These are phyloP conservation scores for Cenchrus purpureus DNA, from an alignment of 176 grass and related monocot species.

Conservation along the genomic window DNA sequence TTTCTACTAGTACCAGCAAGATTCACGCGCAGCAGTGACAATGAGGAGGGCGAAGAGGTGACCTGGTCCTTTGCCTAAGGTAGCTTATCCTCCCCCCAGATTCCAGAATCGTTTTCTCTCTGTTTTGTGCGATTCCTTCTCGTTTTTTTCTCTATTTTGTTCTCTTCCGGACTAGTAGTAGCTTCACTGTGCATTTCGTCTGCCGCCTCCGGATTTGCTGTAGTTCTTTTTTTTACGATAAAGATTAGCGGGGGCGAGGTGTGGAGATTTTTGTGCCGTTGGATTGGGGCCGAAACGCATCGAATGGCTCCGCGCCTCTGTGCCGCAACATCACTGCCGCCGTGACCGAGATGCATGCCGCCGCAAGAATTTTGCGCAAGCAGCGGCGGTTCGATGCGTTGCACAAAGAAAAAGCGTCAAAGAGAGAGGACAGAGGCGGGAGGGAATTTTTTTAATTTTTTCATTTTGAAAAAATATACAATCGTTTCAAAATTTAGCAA, in stretches of 20 bases:
- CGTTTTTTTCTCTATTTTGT: background rate
- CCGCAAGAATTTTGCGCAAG: too few species aligned
- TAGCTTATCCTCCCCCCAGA: constrained; percentile 21
- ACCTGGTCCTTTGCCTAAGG: background rate
- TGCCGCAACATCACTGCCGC: background rate
- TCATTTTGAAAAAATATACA: too few species aligned
- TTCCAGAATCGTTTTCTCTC: background rate
- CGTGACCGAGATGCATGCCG: background rate
- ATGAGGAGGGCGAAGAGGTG: too few species aligned
- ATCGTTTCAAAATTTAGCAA: too few species aligned
- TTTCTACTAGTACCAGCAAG: constrained; percentile 2
- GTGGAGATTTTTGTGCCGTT: background rate
- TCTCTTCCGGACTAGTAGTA: background rate
- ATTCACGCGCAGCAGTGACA: background rate
- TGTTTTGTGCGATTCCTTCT: background rate
- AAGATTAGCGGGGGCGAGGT: background rate
- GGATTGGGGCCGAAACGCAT: background rate
- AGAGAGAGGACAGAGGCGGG: background rate
- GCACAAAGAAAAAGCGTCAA: too few species aligned
- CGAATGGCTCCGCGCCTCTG: background rate
- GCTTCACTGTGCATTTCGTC: background rate
- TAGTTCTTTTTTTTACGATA: background rate
- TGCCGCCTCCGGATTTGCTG: background rate
- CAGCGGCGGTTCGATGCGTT: too few species aligned
- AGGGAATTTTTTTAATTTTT: too few species aligned